A percentile compares a stretch with the other conserved stretches of the same genome.
These are phyloP conservation scores for Venturia oleaginea DNA, from an alignment of 2,329 filamentous ascomycete genomes.

Conservation along the genomic window DNA sequence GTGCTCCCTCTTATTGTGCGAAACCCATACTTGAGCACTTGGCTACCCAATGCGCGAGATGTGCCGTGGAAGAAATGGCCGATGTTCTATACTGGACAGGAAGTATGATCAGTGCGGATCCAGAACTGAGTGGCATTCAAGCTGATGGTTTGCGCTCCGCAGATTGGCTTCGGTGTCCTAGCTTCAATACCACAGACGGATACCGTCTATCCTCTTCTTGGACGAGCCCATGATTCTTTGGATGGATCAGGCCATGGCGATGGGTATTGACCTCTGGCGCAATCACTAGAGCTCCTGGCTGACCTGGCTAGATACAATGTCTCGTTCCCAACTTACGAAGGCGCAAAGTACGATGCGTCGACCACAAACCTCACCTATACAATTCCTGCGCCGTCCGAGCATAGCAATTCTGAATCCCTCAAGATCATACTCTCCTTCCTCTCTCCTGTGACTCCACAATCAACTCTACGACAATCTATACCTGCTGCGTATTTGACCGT, in stretches of 20 bases:
- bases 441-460: constrained; percentile 72
- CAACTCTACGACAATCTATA: constrained; percentile 68
- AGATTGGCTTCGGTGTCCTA: constrained; percentile 55
- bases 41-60: constrained; percentile 57
- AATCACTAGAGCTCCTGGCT: neutral
- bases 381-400: constrained; percentile 37
- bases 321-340: constrained; percentile 49
- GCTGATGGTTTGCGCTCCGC: constrained; percentile 6
- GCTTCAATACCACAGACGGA: constrained; percentile 52
- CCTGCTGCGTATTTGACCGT: constrained; percentile 75
- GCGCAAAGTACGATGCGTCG: constrained; percentile 58
- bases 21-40: constrained; percentile 44
- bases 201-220: constrained; percentile 54
- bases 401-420: constrained; percentile 27
- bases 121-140: neutral
- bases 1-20: constrained; percentile 42
- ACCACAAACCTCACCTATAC: constrained; percentile 60
- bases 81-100: constrained; percentile 70
- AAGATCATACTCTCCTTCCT: constrained; percentile 58
- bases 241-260: constrained; percentile 25
- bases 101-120: constrained; percentile 31
- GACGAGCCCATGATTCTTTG: constrained; percentile 56
- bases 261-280: constrained; percentile 25
- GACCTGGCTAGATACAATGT: constrained; percentile 42
- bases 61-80: constrained; percentile 78